Evolutionary conservation across 257 asterid genomes (phyloP).

Genomic region (Anisodus tanguticus): DNA sequence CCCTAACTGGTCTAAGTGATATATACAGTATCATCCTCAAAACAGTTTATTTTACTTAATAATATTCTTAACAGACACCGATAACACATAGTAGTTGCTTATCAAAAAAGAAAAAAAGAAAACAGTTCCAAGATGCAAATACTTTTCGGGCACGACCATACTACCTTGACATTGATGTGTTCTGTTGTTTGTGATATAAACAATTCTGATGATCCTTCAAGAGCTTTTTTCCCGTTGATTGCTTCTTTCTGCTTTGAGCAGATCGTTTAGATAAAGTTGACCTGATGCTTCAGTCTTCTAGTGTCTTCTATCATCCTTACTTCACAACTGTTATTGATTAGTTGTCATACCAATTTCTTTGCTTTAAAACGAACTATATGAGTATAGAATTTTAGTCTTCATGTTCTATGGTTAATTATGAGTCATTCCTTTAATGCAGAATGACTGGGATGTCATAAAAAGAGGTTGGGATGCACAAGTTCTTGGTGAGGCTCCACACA

Average conservation of each 20-base stretch:
- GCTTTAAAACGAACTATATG: neutral
- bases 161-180: neutral
- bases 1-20: neutral
- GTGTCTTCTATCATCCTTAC: neutral
- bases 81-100: neutral
- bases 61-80: neutral
- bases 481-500: conserved; percentile 94
- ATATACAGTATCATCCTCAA: neutral
- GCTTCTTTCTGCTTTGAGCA: neutral
- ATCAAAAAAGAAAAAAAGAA: neutral
- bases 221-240: neutral
- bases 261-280: neutral
- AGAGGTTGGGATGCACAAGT: conserved; percentile 99
- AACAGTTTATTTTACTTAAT: neutral
- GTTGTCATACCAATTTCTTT: conserved; percentile 17
- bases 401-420: neutral
- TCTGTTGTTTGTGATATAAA: conserved; percentile 24
- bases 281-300: conserved; percentile 6
- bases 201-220: neutral
- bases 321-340: neutral
- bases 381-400: conserved; percentile 29
- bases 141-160: neutral
- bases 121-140: neutral
- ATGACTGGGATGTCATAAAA: conserved; percentile 93
- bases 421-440: conserved; percentile 45